Evolutionary conservation across 441 rosid genomes (phyloP), one percentile per base, ranked within the genome.

Genomic region (Rhodomyrtus psidioides): DNA sequence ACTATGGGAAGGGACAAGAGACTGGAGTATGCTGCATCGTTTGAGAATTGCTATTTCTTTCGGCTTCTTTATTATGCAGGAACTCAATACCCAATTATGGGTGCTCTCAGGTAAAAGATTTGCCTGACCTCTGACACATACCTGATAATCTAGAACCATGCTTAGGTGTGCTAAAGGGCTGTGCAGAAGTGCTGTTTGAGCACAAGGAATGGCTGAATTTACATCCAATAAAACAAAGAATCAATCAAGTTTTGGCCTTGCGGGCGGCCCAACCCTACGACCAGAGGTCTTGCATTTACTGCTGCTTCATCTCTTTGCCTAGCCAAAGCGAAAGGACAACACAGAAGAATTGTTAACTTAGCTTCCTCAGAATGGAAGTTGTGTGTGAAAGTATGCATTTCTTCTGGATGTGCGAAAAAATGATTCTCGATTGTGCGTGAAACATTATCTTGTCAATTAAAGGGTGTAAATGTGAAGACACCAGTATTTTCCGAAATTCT

Each of bases 21-120:
- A 90, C 89, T 97, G 89, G 97, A 93, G 87, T 97, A 94, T 90
- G 98, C 97, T 76, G 97, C 98, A 83, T 93, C 98, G 19, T 95
- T 97, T 82, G 96, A 94, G 87, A 95, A 86, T 86, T 95, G 98
- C 92, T 96, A 96, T 84, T 88, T 89, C 91, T 97, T 97, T 83
- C 93, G 98, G 88, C 98, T 97, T 89, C 99, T 97, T 58, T 97
- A 95, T 86, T 97, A 95, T 39, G 94, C 93, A 17, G 98, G 99
- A 89, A 95, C 98, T 84, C 96, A 94, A 76, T 97, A 96, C 93
- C 99, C 98, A 26, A 97, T 97, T 56, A 96, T 97, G 98, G 98
- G 98, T 53, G 98, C 98, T 91, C 94, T 97, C 57, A 94, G 99
- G 99, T 96, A 85, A 83, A 51, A 51, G 53, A 65, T 70, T 70